Percentiles rank a stretch among this genome's conserved stretches.
phyloP scores from a whole-genome alignment of 2,329 filamentous ascomycete species.

The Niveomyces coronatus region DNA sequence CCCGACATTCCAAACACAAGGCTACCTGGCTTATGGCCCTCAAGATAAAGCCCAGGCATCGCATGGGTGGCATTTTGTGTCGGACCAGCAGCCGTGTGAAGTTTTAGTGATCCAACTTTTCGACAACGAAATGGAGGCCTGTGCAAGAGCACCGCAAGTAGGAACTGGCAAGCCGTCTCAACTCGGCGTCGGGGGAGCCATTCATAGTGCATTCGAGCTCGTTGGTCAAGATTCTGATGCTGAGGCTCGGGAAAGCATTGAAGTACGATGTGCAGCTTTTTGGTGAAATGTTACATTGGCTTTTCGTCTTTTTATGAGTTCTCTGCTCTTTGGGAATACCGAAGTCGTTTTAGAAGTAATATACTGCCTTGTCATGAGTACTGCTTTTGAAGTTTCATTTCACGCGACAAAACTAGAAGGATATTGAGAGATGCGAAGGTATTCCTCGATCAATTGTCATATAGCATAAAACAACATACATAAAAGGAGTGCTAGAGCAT shows the following conservation, averaged over 20 bases:
- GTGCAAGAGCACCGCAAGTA: slow-evolving; percentile 7
- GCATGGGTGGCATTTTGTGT: slow-evolving; percentile 5
- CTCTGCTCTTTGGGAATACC: too few species aligned
- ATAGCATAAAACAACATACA: too few species aligned
- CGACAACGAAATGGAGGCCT: slow-evolving; percentile 10
- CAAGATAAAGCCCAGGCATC: slow-evolving; percentile 1
- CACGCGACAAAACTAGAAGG: too few species aligned
- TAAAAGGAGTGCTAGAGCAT: too few species aligned
- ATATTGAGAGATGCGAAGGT: too few species aligned
- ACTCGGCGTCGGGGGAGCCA: slow-evolving; percentile 3
- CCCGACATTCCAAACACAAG: slow-evolving; percentile 1
- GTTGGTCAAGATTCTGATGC: slow-evolving; percentile 5
- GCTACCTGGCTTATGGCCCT: slow-evolving; percentile 2
- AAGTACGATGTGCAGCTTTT: slow-evolving; percentile 9
- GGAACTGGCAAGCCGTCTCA: neutral
- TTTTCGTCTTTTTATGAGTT: too few species aligned
- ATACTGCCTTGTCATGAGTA: too few species aligned
- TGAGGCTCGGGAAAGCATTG: slow-evolving; percentile 9
- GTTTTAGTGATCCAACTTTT: slow-evolving; percentile 7
- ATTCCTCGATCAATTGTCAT: too few species aligned
- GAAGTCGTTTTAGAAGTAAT: too few species aligned
- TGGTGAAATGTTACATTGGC: too few species aligned
- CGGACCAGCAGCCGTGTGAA: slow-evolving; percentile 3
- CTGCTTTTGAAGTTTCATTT: too few species aligned
- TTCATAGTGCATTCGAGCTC: slow-evolving; percentile 8